These are phyloP conservation scores for Saccharomycopsis malanga DNA, from an alignment of 805 yeast species.

Conservation along the genomic window DNA sequence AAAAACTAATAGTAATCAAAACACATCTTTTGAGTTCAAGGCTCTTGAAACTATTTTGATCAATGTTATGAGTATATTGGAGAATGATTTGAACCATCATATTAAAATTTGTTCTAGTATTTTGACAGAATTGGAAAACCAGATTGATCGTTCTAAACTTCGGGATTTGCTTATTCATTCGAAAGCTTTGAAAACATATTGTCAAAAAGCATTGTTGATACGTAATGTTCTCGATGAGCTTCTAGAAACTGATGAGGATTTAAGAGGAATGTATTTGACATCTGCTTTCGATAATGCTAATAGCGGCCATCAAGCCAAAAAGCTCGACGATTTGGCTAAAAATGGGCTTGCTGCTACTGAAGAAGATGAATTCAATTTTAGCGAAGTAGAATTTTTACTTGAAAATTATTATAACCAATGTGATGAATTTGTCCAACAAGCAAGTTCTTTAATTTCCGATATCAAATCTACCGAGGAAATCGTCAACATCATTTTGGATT, in stretches of 20 bases:
- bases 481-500: slow-evolving; percentile 84
- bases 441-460: slow-evolving; percentile 69
- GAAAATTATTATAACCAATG: slow-evolving; percentile 88
- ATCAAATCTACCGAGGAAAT: slow-evolving; percentile 92
- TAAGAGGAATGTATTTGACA: slow-evolving; percentile 74
- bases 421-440: slow-evolving; percentile 91
- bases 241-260: slow-evolving; percentile 79
- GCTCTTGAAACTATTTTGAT: slow-evolving; percentile 85
- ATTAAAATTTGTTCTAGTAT: slow-evolving; percentile 68
- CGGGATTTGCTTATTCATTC: slow-evolving; percentile 75
- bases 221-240: slow-evolving; percentile 81
- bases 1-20: slow-evolving; percentile 29
- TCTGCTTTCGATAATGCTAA: not conserved
- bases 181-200: slow-evolving; percentile 76
- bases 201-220: slow-evolving; percentile 74
- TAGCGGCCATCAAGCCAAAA: not conserved
- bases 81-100: slow-evolving; percentile 83
- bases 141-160: slow-evolving; percentile 72
- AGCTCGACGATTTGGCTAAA: not conserved
- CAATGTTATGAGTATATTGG: slow-evolving; percentile 68
- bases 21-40: slow-evolving; percentile 79
- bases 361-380: slow-evolving; percentile 10
- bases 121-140: slow-evolving; percentile 68
- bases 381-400: slow-evolving; percentile 78
- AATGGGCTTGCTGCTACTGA: slow-evolving; percentile 43